Conservation (phyloP, 176 grass and related monocot species). For the Raddia distichophylla region DNA sequence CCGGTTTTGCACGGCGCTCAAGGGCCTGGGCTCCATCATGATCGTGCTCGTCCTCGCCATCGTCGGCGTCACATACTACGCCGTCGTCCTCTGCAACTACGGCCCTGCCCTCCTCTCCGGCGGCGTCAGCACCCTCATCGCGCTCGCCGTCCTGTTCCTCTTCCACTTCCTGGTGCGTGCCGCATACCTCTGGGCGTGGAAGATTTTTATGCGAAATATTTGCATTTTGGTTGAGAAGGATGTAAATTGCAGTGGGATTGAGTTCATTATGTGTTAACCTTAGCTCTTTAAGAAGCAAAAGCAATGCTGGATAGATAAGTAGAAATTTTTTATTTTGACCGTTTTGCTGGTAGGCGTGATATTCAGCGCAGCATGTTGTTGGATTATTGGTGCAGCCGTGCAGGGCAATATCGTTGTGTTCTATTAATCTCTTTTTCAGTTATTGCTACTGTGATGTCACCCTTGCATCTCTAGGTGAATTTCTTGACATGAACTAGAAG, state of each 20-base stretch:
- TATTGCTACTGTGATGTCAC: not conserved
- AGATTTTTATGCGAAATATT: not conserved
- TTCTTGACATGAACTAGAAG: not conserved
- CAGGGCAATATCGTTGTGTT: not conserved
- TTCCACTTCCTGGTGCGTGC: conserved; percentile 80
- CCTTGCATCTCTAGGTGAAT: conserved; percentile 10
- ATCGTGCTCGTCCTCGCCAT: conserved; percentile 90
- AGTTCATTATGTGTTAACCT: not conserved
- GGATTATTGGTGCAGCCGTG: not conserved
- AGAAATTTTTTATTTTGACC: not conserved
- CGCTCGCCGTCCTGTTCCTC: conserved; percentile 64
- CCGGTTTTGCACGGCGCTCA: conserved; percentile 92
- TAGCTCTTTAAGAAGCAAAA: conserved; percentile 20
- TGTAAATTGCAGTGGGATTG: conserved; percentile 1
- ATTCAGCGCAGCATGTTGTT: not conserved
- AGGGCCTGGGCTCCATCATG: conserved; percentile 93
- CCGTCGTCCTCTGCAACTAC: conserved; percentile 86
- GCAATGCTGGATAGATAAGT: not conserved
- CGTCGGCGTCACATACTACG: conserved; percentile 85
- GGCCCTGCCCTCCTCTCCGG: conserved; percentile 60
- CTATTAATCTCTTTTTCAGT: not conserved
- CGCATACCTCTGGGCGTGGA: not conserved
- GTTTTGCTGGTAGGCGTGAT: not conserved
- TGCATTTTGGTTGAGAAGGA: not conserved
- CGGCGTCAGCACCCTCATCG: conserved; percentile 44